Evolutionary conservation across 257 asterid genomes (phyloP).

Genomic region (Capsicum pubescens): DNA sequence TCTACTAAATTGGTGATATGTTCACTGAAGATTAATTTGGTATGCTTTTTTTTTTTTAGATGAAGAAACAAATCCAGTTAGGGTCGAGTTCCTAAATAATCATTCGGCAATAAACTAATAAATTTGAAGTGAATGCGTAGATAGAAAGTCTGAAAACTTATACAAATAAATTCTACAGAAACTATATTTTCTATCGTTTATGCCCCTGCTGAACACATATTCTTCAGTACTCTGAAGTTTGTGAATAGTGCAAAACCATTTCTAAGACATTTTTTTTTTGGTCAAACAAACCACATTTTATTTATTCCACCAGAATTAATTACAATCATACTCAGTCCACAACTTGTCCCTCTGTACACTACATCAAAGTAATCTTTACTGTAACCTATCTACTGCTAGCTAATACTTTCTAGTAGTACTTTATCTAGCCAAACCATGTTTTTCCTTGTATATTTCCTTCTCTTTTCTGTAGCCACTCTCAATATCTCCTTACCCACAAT

Average conservation of each 20-base stretch:
- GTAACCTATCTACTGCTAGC: no score
- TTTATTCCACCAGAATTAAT: no score
- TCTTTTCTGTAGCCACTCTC: no score
- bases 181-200: not conserved
- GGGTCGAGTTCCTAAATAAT: not conserved
- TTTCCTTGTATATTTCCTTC: no score
- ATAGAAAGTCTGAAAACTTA: not conserved
- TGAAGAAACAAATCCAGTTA: not conserved
- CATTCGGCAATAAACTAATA: conserved; percentile 2
- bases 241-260: not conserved
- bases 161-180: not conserved
- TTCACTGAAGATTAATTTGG: not conserved
- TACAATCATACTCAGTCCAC: no score
- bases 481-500: no score
- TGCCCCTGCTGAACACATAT: not conserved
- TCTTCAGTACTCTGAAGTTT: not conserved
- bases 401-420: no score
- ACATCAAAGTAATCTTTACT: no score
- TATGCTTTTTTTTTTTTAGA: not conserved
- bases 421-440: no score
- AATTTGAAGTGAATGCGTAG: not conserved
- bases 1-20: not conserved
- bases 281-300: no score
- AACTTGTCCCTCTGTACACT: no score
- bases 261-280: not conserved